A percentile compares a stretch with the other conserved stretches of the same genome.
Evolutionary conservation across 345 rosid genomes (phyloP).

Genomic region (Eucalyptus regnans): DNA sequence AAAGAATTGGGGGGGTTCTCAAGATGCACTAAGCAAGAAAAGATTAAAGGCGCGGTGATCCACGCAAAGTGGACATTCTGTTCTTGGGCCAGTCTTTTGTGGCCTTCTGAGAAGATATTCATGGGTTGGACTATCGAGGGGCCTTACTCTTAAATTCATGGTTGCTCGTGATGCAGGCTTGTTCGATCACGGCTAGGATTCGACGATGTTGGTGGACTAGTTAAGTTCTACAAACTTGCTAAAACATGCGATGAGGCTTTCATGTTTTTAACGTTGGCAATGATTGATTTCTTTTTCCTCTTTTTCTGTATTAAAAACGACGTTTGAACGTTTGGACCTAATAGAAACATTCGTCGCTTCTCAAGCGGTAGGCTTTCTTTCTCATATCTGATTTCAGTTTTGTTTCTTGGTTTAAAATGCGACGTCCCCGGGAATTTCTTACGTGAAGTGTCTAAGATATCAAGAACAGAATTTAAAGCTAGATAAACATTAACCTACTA

Average conservation of each 20-base stretch:
- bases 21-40: background rate
- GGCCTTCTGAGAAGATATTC: background rate
- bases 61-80: background rate
- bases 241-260: background rate
- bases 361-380: too few species aligned
- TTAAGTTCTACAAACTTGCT: background rate
- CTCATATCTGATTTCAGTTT: too few species aligned
- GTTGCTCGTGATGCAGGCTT: background rate
- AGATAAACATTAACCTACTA: too few species aligned
- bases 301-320: background rate
- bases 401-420: too few species aligned
- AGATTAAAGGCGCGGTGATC: background rate
- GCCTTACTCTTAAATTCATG: background rate
- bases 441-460: too few species aligned
- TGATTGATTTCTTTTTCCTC: background rate
- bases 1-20: background rate
- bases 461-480: too few species aligned
- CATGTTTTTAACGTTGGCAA: background rate
- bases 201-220: background rate
- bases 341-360: too few species aligned
- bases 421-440: too few species aligned
- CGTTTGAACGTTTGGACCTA: background rate
- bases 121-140: background rate
- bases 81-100: background rate
- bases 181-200: background rate